A percentile compares a stretch with the other conserved stretches of the same genome.
phyloP scores from a whole-genome alignment of 1,139 yeast genomes.

The Taphrina betulina region DNA sequence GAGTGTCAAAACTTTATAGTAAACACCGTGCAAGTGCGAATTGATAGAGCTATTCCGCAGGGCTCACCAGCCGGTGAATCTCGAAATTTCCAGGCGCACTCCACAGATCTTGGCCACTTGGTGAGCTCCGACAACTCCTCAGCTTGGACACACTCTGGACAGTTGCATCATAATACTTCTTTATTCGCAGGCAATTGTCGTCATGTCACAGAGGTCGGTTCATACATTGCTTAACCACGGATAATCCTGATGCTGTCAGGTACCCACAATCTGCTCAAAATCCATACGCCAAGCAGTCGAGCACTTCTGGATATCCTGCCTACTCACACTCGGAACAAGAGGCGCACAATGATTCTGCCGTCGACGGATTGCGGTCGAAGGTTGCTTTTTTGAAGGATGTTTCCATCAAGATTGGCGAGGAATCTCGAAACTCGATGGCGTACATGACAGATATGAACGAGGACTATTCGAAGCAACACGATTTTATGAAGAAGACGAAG shows the following conservation, averaged over 20 bases:
- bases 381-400: conserved; percentile 65
- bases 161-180: too few relatives aligned
- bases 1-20: too few relatives aligned
- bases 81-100: too few relatives aligned
- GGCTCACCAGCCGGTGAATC: too few relatives aligned
- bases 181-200: too few relatives aligned
- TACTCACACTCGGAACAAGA: conserved; percentile 51
- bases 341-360: conserved; percentile 77
- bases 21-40: too few relatives aligned
- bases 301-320: conserved; percentile 1
- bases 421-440: conserved; percentile 67
- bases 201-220: neutral
- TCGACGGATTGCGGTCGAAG: conserved; percentile 67
- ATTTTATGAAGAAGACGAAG: conserved; percentile 21
- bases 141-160: too few relatives aligned
- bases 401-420: conserved; percentile 76
- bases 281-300: conserved; percentile 18
- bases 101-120: too few relatives aligned
- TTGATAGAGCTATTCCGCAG: too few relatives aligned
- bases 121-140: too few relatives aligned
- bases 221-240: neutral
- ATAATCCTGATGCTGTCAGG: neutral
- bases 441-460: conserved; percentile 35
- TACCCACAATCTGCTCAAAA: conserved; percentile 4
- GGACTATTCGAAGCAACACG: conserved; percentile 29